Evolutionary conservation across 352 stramenopile species (phyloP).

Genomic region (Pythium scleroteichum): DNA sequence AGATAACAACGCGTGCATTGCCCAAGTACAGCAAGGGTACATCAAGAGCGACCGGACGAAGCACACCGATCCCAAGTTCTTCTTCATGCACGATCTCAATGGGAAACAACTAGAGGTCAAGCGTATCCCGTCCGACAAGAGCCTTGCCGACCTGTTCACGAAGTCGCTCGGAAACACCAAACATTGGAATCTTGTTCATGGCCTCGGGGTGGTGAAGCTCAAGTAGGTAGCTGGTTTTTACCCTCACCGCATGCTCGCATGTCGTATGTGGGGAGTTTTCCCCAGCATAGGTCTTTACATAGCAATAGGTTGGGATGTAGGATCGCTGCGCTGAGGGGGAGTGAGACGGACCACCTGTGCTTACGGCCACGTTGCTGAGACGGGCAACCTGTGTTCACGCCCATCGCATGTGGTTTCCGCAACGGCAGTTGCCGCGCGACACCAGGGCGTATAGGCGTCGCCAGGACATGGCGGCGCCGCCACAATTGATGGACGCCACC

Average conservation of each 20-base stretch:
- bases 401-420: too few relatives aligned
- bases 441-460: too few relatives aligned
- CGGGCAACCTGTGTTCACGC: too few relatives aligned
- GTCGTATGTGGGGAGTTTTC: constrained; percentile 19
- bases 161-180: constrained; percentile 28
- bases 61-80: constrained; percentile 31
- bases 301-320: neutral
- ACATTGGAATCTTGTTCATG: constrained; percentile 23
- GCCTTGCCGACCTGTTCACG: constrained; percentile 23
- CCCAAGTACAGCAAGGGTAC: constrained; percentile 22
- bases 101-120: constrained; percentile 21
- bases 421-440: too few relatives aligned
- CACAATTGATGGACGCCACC: too few relatives aligned
- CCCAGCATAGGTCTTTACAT: constrained; percentile 1
- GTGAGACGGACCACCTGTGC: neutral
- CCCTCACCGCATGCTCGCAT: constrained; percentile 17
- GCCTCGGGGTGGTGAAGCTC: constrained; percentile 18
- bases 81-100: constrained; percentile 31
- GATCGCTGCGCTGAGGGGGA: constrained; percentile 16
- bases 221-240: constrained; percentile 24
- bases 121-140: constrained; percentile 21
- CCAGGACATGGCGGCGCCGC: too few relatives aligned
- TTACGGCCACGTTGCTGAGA: too few relatives aligned
- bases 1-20: constrained; percentile 24
- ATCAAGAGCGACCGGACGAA: constrained; percentile 30